phyloP scores from a whole-genome alignment of 208 protist genomes.

The Balamuthia mandrillaris region DNA sequence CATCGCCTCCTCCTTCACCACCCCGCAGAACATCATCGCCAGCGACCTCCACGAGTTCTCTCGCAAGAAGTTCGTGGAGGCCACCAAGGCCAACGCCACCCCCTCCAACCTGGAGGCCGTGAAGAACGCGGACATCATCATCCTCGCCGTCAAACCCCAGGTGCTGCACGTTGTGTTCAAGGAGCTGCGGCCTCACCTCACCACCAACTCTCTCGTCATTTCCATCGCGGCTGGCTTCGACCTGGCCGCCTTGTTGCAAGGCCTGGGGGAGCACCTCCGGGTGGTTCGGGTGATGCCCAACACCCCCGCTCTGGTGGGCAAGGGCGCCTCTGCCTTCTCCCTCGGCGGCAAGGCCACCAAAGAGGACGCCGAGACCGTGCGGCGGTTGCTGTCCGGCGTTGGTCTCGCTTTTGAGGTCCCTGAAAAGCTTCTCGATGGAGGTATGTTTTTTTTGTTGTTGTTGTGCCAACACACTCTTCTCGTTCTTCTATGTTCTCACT shows the following conservation, averaged over 20 bases:
- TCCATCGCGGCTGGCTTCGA: slow-evolving; percentile 87
- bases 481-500: too few relatives aligned
- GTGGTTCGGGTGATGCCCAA: slow-evolving; percentile 95
- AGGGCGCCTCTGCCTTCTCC: slow-evolving; percentile 68
- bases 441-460: too few relatives aligned
- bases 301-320: slow-evolving; percentile 77
- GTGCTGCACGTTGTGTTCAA: slow-evolving; percentile 71
- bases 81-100: slow-evolving; percentile 71
- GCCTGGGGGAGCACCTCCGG: slow-evolving; percentile 62
- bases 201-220: slow-evolving; percentile 76
- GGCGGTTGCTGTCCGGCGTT: background rate
- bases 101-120: slow-evolving; percentile 67
- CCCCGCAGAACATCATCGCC: slow-evolving; percentile 53
- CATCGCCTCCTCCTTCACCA: slow-evolving; percentile 7
- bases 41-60: slow-evolving; percentile 75
- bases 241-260: slow-evolving; percentile 73
- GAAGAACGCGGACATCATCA: slow-evolving; percentile 73
- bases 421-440: slow-evolving; percentile 36
- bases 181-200: slow-evolving; percentile 42
- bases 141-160: slow-evolving; percentile 90
- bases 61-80: slow-evolving; percentile 62
- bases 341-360: slow-evolving; percentile 61
- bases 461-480: too few relatives aligned
- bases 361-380: slow-evolving; percentile 47
- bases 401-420: background rate